phyloP scores from a whole-genome alignment of 139 green algal species.

The Spirogloea muscicola region DNA sequence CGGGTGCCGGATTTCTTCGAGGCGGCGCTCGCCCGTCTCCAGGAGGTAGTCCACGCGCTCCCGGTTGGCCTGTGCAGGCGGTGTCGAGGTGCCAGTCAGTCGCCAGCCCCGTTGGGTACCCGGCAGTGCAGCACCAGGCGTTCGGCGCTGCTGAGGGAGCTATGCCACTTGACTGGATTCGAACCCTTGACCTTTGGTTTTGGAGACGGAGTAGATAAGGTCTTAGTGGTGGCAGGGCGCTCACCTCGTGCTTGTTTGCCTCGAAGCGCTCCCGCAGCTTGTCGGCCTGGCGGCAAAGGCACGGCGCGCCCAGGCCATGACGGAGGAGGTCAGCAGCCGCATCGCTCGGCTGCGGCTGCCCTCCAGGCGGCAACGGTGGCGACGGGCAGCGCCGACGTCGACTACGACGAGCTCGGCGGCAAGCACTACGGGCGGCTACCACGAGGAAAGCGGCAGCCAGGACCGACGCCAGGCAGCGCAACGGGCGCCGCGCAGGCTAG shows the following conservation, averaged over 20 bases:
- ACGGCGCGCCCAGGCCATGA: too few species aligned
- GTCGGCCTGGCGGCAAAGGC: neutral
- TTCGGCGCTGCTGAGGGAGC: neutral
- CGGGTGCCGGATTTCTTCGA: neutral
- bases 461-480: too few species aligned
- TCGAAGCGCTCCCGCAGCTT: neutral
- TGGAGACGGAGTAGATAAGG: neutral
- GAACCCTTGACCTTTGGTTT: neutral
- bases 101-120: neutral
- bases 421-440: too few species aligned
- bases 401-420: too few species aligned
- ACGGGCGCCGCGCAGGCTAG: too few species aligned
- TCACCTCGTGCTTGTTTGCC: conserved; percentile 1
- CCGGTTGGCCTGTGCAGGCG: neutral
- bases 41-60: neutral
- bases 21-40: neutral
- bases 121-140: neutral
- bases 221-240: neutral
- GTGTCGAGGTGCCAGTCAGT: neutral
- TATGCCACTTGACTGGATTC: neutral
- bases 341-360: too few species aligned
- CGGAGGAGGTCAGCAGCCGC: too few species aligned
- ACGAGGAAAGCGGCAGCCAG: too few species aligned
- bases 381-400: too few species aligned
- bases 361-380: too few species aligned